Evolutionary conservation across 352 stramenopile genomes (phyloP).

Genomic region (Globisporangium recalcitrans): DNA sequence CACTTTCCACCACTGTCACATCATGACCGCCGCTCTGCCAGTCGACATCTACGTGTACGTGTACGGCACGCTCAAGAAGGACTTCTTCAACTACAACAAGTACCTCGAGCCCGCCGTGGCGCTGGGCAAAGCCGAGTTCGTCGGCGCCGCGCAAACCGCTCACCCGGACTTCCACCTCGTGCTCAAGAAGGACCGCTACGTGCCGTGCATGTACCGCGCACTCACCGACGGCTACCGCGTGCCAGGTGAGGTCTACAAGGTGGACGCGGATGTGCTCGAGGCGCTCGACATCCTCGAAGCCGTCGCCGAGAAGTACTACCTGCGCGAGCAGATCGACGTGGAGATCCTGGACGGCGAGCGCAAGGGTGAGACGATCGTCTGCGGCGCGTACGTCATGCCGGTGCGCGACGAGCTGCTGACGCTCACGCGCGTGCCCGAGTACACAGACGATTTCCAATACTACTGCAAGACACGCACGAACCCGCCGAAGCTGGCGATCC

Average conservation of each 20-base stretch:
- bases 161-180: slow-evolving; percentile 51
- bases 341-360: slow-evolving; percentile 38
- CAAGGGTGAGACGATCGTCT: slow-evolving; percentile 35
- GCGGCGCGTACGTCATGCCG: slow-evolving; percentile 56
- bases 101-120: slow-evolving; percentile 53
- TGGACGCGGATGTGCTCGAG: slow-evolving; percentile 47
- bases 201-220: slow-evolving; percentile 61
- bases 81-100: slow-evolving; percentile 62
- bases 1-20: too few relatives aligned
- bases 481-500: slow-evolving; percentile 41
- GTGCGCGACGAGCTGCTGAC: slow-evolving; percentile 42
- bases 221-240: slow-evolving; percentile 37
- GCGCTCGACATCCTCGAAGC: slow-evolving; percentile 74
- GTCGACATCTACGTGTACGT: slow-evolving; percentile 62
- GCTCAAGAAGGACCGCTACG: slow-evolving; percentile 49
- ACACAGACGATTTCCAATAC: slow-evolving; percentile 48
- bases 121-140: slow-evolving; percentile 42
- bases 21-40: not conserved
- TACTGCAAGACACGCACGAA: slow-evolving; percentile 35
- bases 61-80: slow-evolving; percentile 77
- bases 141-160: slow-evolving; percentile 35
- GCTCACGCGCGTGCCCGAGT: slow-evolving; percentile 42
- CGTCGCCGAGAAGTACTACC: slow-evolving; percentile 62
- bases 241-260: slow-evolving; percentile 52
- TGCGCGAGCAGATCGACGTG: slow-evolving; percentile 57